Base-by-base conservation (phyloP, 305 asterid species). In the Fraxinus angustifolia region DNA sequence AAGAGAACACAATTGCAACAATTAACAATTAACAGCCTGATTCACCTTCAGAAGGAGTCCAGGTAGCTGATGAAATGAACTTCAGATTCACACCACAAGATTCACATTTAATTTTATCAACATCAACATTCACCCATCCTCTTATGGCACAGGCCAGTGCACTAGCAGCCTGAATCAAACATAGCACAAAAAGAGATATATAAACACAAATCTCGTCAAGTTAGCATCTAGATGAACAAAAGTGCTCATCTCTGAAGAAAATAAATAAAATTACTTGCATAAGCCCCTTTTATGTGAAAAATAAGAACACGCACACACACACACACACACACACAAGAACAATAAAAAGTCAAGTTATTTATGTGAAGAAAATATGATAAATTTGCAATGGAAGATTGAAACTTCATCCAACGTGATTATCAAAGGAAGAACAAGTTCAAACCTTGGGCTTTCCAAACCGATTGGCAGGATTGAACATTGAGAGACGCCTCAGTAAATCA, bases 371-470 rank as follows among this genome's bases (percentile, higher is more conserved):
- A 73, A 76, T 48, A 80, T 16, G 60, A 68, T 67, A 58, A 3
- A 33, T 31, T 8, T 26, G 72, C 34, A 26, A 65, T 4, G 78
- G 70, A 38, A n/a, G 45, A 78, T 76, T 70, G 60, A 73, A 62
- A 77, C 34, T 68, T 78, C 40, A 60, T 70, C 58, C 36, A 77
- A 74, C 19, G 45, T 68, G 40, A 53, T 48, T 42, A 80, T 71
- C 35, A 83, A 78, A 28, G 82, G 81, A 84, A 79, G 73, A 65
- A 40, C 78, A 56, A 83, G 79, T 85, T 36, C 85, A 83, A 82
- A 96, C 99, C 99, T 94, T 94, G 62, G 98, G 97, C 91, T 96
- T 96, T 75, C 93, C 94, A 86, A 92, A 88, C 99, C 99, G 94
- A 88, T 93, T 91, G 76, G 91, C 88, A 81, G 99, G 98, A 83